These are phyloP conservation scores for Saccharomyces hybrid DNA, from an alignment of 1,139 yeast genomes.

Conservation along the genomic window DNA sequence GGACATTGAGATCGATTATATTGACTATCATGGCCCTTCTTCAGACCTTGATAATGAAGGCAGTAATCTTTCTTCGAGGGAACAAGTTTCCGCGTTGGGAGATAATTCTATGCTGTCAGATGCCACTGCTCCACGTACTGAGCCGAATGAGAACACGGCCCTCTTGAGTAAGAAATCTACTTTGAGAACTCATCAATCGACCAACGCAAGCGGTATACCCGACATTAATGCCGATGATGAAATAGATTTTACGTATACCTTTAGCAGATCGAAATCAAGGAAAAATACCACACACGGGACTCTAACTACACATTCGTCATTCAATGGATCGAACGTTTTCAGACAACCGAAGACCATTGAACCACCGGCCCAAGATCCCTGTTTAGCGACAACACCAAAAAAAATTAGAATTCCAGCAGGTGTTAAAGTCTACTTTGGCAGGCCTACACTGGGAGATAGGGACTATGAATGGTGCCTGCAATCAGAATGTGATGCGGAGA, in stretches of 20 bases:
- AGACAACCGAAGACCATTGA: constrained; percentile 24
- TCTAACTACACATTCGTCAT: constrained; percentile 9
- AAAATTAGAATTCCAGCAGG: constrained; percentile 32
- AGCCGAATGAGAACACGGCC: background rate
- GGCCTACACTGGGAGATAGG: constrained; percentile 41
- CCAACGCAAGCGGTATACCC: background rate
- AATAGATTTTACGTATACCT: constrained; percentile 34
- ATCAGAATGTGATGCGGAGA: constrained; percentile 37
- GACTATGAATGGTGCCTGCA: constrained; percentile 49
- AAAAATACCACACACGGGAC: constrained; percentile 9
- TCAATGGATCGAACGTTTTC: constrained; percentile 10
- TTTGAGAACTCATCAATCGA: background rate
- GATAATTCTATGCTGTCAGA: background rate
- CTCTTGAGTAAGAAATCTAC: background rate
- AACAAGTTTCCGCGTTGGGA: background rate
- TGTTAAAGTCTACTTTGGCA: constrained; percentile 37
- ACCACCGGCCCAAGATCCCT: constrained; percentile 11
- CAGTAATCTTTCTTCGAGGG: background rate
- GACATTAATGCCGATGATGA: constrained; percentile 31
- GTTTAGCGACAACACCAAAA: constrained; percentile 6
- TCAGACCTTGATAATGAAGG: background rate
- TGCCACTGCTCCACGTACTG: background rate
- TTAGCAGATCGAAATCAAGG: constrained; percentile 11
- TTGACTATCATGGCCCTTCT: constrained; percentile 14
- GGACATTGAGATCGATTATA: constrained; percentile 29